phyloP scores from a whole-genome alignment of 495 filamentous ascomycete species.

The Penicillium bovifimosum region DNA sequence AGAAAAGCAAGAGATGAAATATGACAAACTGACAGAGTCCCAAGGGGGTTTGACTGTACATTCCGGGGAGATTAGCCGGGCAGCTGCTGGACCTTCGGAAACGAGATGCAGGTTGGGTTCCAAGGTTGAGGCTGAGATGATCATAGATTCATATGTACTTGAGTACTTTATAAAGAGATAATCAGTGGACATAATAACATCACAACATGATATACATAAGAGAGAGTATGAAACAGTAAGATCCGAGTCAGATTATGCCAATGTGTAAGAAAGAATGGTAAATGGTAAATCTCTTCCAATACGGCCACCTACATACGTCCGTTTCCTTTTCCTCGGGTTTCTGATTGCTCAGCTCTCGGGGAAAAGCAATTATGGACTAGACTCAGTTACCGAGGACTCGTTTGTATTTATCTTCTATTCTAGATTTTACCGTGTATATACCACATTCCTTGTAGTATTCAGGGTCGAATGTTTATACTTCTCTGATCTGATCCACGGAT shows the following conservation, averaged over 20 bases:
- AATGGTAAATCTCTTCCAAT: no score
- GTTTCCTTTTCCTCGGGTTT: conserved; percentile 6
- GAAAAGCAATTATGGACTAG: background rate
- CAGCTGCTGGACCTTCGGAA: conserved; percentile 2
- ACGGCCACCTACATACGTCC: conserved; percentile 10
- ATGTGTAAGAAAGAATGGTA: no score
- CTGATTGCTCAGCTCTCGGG: conserved; percentile 6
- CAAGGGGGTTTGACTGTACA: conserved; percentile 4
- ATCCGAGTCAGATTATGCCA: background rate
- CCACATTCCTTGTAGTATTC: no score
- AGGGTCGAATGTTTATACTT: background rate
- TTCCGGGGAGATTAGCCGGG: conserved; percentile 13
- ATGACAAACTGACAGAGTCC: background rate
- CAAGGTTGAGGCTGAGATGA: conserved; percentile 1
- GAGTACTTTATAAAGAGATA: background rate
- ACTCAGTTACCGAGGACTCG: background rate
- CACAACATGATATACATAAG: background rate
- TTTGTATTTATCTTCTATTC: no score
- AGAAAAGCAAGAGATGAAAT: background rate
- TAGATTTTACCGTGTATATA: no score
- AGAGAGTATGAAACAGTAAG: background rate
- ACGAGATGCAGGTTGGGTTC: background rate
- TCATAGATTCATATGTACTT: no score
- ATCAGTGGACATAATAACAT: background rate
- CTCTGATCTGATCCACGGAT: background rate